Evolutionary conservation across 345 rosid species (phyloP), one percentile per base, ranked within the genome.

Genomic region (Boechera stricta): DNA sequence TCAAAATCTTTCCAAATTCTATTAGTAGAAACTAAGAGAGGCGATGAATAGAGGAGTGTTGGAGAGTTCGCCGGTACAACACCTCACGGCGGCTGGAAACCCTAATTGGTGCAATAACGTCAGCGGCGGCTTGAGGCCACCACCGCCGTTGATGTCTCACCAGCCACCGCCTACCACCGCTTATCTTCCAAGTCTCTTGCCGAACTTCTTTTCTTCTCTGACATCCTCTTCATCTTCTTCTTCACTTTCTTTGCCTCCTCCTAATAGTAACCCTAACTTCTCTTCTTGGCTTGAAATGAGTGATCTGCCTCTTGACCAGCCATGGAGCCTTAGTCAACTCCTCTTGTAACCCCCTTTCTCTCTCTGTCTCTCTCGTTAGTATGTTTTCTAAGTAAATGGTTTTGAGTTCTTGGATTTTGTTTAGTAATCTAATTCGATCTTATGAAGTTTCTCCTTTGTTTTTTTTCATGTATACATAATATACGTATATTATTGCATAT

Each of bases 11-110:
- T 77, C 48, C 81, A 71, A 78, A 78, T 83, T 75, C 61, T 58
- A 47, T 77, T 80, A 64, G 85, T 79, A 64, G 79, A 67, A 44
- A 48, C 21, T 7, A 53, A 80, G 65, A 52, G 66, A 75, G 79
- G 16, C 21, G 56, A 69, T 71, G 65, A 74, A 81, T 64, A 65
- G 68, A 57, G 85, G 91, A 44, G 86, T 81, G 60, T 79, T 88
- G 80, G 88, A 90, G 77, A 85, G 87, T 76, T 87, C 94, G 62
- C 89, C 91, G 64, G 90, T 87, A 55, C 86, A 83, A 58, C 89
- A 87, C 69, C 77, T 92, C 86, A 83, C 85, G 82, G 81, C 84
- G 52, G 87, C 90, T 69, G 89, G 88, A 74, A 92, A 88, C 91
- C 92, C 86, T 83, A 90, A 80, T 64, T 86, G 82, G 90, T 90